Conservation (phyloP, 495 filamentous ascomycete genomes). For the Parmelia sp. region DNA sequence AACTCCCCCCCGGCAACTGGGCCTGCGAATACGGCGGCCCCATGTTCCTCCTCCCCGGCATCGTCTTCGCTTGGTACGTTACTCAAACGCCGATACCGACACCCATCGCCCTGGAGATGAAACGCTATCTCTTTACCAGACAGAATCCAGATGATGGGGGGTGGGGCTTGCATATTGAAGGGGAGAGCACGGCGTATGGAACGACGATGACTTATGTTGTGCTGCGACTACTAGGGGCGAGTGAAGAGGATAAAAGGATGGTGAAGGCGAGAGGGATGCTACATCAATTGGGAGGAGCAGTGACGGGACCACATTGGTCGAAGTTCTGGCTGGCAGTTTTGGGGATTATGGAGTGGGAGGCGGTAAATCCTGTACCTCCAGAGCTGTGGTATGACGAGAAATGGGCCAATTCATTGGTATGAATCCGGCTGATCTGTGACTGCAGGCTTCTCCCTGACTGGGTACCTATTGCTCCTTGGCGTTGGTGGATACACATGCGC, state of each 20-base stretch:
- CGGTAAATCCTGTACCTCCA: constrained; percentile 87
- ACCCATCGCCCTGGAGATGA: constrained; percentile 80
- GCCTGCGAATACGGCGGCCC: constrained; percentile 93
- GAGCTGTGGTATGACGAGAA: constrained; percentile 65
- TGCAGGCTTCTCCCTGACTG: constrained; percentile 80
- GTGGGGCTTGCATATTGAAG: constrained; percentile 96
- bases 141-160: constrained; percentile 86
- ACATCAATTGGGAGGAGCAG: constrained; percentile 79
- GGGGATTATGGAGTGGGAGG: constrained; percentile 80
- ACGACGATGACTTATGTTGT: constrained; percentile 85
- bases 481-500: constrained; percentile 98
- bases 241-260: constrained; percentile 77
- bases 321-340: constrained; percentile 88
- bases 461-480: constrained; percentile 90
- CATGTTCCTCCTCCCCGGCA: constrained; percentile 78
- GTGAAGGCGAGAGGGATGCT: constrained; percentile 77
- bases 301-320: constrained; percentile 84
- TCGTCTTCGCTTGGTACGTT: constrained; percentile 83
- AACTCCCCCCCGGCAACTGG: constrained; percentile 87
- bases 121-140: constrained; percentile 83
- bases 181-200: constrained; percentile 86
- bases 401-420: neutral
- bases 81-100: constrained; percentile 84
- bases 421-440: constrained; percentile 13
- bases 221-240: constrained; percentile 80